Percentiles rank a stretch among this genome's conserved stretches.
phyloP scores from a whole-genome alignment of 1,284 basidiomycete genomes.

The Ceratobasidium papillatum region DNA sequence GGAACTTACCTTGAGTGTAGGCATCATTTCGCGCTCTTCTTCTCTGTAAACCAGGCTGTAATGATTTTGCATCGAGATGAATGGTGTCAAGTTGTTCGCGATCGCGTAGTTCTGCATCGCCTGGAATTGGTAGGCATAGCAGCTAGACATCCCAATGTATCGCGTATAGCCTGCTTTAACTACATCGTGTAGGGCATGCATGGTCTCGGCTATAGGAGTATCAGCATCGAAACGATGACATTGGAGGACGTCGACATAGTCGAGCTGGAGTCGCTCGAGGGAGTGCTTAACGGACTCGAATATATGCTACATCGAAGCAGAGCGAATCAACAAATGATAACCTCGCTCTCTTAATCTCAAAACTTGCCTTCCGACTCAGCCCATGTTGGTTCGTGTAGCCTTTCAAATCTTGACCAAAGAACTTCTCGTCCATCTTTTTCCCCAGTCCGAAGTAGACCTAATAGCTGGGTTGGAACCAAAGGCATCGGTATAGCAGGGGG shows the following conservation, averaged over 20 bases:
- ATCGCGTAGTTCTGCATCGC: constrained; percentile 51
- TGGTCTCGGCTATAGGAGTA: constrained; percentile 55
- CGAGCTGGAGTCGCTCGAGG: too few relatives aligned
- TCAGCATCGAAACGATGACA: constrained; percentile 55
- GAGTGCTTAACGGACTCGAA: constrained; percentile 46
- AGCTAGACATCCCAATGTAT: constrained; percentile 56
- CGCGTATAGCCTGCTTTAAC: constrained; percentile 54
- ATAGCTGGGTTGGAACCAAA: background rate
- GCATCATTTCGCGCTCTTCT: constrained; percentile 52
- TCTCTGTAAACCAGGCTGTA: constrained; percentile 47
- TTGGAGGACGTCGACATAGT: constrained; percentile 53
- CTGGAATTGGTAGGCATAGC: constrained; percentile 48
- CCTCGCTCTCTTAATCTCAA: too few relatives aligned
- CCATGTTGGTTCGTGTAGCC: constrained; percentile 40
- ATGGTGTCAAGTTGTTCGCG: constrained; percentile 53
- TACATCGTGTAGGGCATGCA: too few relatives aligned
- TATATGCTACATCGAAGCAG: too few relatives aligned
- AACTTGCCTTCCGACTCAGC: constrained; percentile 43
- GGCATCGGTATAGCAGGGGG: background rate
- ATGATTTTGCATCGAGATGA: constrained; percentile 58
- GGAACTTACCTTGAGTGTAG: constrained; percentile 43
- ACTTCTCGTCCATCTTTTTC: background rate
- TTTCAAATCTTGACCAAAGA: constrained; percentile 6
- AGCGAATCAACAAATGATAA: too few relatives aligned
- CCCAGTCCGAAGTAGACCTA: constrained; percentile 27